Conservation (phyloP, 768 basidiomycete species). For the Lyophyllum shimeji region DNA sequence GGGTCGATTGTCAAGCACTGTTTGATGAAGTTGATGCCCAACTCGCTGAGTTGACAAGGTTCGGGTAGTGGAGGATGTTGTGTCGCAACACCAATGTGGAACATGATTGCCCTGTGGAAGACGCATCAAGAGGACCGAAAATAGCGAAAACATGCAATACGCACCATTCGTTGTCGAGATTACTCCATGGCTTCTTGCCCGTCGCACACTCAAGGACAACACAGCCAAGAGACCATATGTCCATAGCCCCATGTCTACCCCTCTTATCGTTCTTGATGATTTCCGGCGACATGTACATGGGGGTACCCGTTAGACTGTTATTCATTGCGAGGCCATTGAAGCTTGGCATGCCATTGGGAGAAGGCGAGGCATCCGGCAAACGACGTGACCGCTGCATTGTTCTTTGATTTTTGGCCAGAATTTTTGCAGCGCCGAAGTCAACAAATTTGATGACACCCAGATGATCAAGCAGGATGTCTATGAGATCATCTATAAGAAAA, state of each 20-base stretch:
- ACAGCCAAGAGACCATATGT: constrained; percentile 97
- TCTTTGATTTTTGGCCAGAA: constrained; percentile 86
- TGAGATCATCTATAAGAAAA: constrained; percentile 11
- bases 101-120: constrained; percentile 93
- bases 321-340: constrained; percentile 54
- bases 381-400: constrained; percentile 77
- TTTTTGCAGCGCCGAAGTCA: constrained; percentile 97
- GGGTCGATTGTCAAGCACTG: constrained; percentile 90
- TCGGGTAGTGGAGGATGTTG: constrained; percentile 96
- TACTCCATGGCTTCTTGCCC: constrained; percentile 97
- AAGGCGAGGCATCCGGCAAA: constrained; percentile 37
- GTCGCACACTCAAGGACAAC: constrained; percentile 97
- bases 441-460: constrained; percentile 93
- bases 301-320: constrained; percentile 93
- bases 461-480: constrained; percentile 92
- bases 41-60: constrained; percentile 79
- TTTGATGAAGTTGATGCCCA: constrained; percentile 93
- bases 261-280: constrained; percentile 92
- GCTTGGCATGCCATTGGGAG: constrained; percentile 29
- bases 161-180: constrained; percentile 98
- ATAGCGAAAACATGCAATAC: constrained; percentile 13
- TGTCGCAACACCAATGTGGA: constrained; percentile 95
- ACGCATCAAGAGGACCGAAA: neutral
- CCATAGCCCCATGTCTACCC: constrained; percentile 93
- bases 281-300: constrained; percentile 99